Conservation (phyloP, 2,329 filamentous ascomycete genomes). For the Stachybotrys elegans region DNA sequence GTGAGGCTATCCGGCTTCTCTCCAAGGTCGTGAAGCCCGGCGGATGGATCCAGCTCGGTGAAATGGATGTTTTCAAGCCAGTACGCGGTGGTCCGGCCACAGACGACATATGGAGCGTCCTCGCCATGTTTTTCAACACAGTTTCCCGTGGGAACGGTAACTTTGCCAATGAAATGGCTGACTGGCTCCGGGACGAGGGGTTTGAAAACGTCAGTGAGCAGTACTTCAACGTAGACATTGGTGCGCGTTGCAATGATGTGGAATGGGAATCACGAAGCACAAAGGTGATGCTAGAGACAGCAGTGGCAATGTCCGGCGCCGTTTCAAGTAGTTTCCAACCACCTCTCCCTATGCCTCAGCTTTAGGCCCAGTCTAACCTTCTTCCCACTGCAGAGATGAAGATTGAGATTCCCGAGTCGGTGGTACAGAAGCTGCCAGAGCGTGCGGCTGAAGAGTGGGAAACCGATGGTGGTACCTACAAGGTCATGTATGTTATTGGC, state of each 20-base stretch:
- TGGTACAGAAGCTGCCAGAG: neutral
- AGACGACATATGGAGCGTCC: neutral
- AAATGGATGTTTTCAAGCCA: neutral
- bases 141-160: neutral
- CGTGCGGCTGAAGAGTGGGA: neutral
- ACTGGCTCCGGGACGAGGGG: neutral
- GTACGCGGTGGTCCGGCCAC: neutral
- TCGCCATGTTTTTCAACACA: neutral
- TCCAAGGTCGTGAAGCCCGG: slow-evolving; percentile 4
- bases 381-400: neutral
- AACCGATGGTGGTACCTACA: neutral
- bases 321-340: neutral
- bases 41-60: slow-evolving; percentile 6
- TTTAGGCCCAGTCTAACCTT: neutral
- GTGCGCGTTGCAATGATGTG: neutral
- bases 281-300: neutral
- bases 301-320: neutral
- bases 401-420: neutral
- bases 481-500: neutral
- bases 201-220: neutral
- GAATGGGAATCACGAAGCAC: neutral
- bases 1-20: slow-evolving; percentile 2
- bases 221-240: neutral
- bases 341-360: neutral
- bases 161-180: neutral